Evolutionary conservation across 1,284 basidiomycete species (phyloP).

Genomic region (Pseudozyma sp.): DNA sequence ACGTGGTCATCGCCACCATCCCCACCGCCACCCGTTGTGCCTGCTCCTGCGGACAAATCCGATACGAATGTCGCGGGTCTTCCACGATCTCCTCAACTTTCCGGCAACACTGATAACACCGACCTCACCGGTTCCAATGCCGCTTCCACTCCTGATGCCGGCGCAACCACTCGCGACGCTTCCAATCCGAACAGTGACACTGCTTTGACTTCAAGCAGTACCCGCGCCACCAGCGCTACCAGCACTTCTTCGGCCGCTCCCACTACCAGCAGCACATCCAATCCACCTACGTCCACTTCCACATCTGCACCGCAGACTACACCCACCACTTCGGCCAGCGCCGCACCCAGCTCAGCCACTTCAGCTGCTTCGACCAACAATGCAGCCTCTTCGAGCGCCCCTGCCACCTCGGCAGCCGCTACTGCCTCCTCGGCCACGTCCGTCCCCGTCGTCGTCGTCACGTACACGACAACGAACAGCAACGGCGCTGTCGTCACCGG

Average conservation of each 20-base stretch:
- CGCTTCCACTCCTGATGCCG: neutral
- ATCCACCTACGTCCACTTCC: constrained; percentile 19
- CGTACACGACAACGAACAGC: constrained; percentile 30
- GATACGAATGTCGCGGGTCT: constrained; percentile 13
- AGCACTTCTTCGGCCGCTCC: constrained; percentile 6
- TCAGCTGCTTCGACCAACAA: constrained; percentile 18
- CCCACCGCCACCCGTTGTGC: neutral
- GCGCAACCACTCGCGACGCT: neutral
- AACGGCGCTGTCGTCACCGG: constrained; percentile 33
- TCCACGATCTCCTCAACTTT: constrained; percentile 27
- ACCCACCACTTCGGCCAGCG: constrained; percentile 13
- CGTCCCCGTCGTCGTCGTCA: constrained; percentile 41
- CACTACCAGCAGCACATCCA: constrained; percentile 17
- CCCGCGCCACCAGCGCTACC: constrained; percentile 7
- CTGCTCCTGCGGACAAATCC: constrained; percentile 6
- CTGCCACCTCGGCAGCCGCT: constrained; percentile 13
- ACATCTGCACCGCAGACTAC: constrained; percentile 11
- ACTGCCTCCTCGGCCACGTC: constrained; percentile 9
- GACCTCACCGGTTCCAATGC: neutral
- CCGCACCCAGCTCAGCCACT: constrained; percentile 19
- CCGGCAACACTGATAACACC: neutral
- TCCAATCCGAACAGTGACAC: neutral
- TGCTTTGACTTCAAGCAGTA: constrained; percentile 1
- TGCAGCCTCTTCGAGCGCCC: constrained; percentile 9
- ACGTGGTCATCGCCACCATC: too few species aligned